Conservation (phyloP, 169 alveolate genomes). For the Plasmodium knowlesi region DNA sequence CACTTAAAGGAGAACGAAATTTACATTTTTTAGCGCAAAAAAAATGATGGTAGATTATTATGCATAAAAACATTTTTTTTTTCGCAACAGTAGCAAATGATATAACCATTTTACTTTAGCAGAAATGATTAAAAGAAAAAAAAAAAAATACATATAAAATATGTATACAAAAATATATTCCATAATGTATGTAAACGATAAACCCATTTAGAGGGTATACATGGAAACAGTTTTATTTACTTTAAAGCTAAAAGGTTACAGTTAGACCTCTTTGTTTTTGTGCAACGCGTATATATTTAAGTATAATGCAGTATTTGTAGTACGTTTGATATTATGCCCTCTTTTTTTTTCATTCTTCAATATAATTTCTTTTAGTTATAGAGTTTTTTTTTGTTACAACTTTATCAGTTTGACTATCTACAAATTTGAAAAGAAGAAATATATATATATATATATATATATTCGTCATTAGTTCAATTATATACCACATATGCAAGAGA, state of each 20-base stretch:
- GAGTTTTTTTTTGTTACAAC: not conserved
- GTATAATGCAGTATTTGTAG: not conserved
- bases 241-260: not conserved
- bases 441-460: too few relatives aligned
- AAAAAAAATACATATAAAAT: too few relatives aligned
- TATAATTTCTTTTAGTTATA: not conserved
- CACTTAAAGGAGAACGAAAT: not conserved
- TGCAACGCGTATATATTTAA: not conserved
- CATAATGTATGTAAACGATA: not conserved
- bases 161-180: not conserved
- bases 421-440: not conserved
- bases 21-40: not conserved
- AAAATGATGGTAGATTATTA: not conserved
- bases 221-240: not conserved
- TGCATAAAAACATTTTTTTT: not conserved
- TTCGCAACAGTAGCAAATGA: not conserved
- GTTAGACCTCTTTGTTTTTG: not conserved
- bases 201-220: not conserved
- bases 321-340: not conserved
- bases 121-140: not conserved
- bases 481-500: not conserved
- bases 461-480: not conserved
- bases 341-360: not conserved
- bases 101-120: not conserved
- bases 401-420: not conserved